phyloP scores from a whole-genome alignment of 129 eudicot genomes.

The Ambrosia trifida region DNA sequence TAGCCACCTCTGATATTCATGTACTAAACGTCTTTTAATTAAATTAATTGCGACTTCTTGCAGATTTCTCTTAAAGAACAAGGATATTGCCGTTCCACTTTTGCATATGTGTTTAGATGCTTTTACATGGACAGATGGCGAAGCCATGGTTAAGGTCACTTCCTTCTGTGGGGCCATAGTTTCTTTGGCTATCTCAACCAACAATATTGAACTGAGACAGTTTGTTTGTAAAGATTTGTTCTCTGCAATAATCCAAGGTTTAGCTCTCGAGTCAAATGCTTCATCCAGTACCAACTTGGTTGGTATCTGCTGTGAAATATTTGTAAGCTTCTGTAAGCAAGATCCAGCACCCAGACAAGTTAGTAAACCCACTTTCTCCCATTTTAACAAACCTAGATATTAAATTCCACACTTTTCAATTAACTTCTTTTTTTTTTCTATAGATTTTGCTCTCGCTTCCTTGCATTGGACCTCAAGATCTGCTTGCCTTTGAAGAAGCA shows the following conservation, averaged over 20 bases:
- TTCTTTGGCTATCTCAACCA: slow-evolving; percentile 59
- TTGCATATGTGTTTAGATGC: slow-evolving; percentile 73
- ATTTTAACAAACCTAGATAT: slow-evolving; percentile 5
- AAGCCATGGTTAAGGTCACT: slow-evolving; percentile 62
- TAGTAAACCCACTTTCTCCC: slow-evolving; percentile 16
- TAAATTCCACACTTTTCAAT: neutral
- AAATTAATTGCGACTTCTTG: slow-evolving; percentile 18
- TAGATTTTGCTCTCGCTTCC: slow-evolving; percentile 94
- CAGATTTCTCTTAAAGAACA: slow-evolving; percentile 73
- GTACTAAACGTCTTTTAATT: neutral
- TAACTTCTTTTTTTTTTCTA: neutral
- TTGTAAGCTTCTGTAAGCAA: slow-evolving; percentile 57
- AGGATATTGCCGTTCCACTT: slow-evolving; percentile 67
- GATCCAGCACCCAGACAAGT: slow-evolving; percentile 93
- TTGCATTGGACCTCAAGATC: slow-evolving; percentile 66
- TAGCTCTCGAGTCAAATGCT: slow-evolving; percentile 82
- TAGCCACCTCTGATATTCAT: neutral
- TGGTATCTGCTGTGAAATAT: slow-evolving; percentile 82
- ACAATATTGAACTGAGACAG: slow-evolving; percentile 63
- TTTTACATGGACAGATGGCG: slow-evolving; percentile 85
- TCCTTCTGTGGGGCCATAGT: slow-evolving; percentile 71
- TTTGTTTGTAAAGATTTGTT: slow-evolving; percentile 86
- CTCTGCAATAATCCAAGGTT: slow-evolving; percentile 68
- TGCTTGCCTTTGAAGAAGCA: slow-evolving; percentile 89
- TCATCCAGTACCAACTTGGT: slow-evolving; percentile 64